These are phyloP conservation scores for Solanum hybrid DNA, from an alignment of 305 asterid species.

Conservation along the genomic window DNA sequence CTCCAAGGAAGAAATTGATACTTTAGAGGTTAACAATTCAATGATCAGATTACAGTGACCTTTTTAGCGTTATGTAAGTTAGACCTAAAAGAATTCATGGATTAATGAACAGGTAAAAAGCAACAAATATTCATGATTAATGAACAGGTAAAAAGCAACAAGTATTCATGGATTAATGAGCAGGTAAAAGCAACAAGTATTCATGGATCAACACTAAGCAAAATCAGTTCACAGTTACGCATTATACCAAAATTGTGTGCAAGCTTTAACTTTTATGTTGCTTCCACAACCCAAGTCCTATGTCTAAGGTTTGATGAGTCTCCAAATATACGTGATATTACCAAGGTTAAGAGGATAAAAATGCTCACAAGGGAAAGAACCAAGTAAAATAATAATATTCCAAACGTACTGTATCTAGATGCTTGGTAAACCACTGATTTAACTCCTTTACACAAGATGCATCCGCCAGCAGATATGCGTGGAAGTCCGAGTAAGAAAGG, in stretches of 20 bases:
- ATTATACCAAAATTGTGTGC: not conserved
- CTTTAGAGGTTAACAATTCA: not conserved
- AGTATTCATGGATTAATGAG: not conserved
- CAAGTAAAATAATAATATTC: not conserved
- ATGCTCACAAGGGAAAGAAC: not conserved
- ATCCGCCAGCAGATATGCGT: conserved; percentile 71
- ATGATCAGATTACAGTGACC: not conserved
- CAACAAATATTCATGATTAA: not conserved
- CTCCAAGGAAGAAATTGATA: not conserved
- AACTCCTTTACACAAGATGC: conserved; percentile 82
- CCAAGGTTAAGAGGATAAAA: not conserved
- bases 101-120: not conserved
- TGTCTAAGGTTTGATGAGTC: not conserved
- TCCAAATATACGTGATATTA: not conserved
- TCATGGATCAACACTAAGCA: not conserved
- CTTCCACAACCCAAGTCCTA: not conserved
- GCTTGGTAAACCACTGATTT: conserved; percentile 84
- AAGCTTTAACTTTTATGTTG: not conserved
- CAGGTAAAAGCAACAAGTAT: not conserved
- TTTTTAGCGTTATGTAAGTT: not conserved
- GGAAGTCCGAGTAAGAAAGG: conserved; percentile 84
- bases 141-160: no score
- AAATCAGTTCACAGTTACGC: not conserved
- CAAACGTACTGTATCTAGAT: conserved; percentile 69
- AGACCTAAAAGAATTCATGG: not conserved